A percentile compares a stretch with the other conserved stretches of the same genome.
These are phyloP conservation scores for Raddia guianensis DNA, from an alignment of 176 grass and related monocot species.

Conservation along the genomic window DNA sequence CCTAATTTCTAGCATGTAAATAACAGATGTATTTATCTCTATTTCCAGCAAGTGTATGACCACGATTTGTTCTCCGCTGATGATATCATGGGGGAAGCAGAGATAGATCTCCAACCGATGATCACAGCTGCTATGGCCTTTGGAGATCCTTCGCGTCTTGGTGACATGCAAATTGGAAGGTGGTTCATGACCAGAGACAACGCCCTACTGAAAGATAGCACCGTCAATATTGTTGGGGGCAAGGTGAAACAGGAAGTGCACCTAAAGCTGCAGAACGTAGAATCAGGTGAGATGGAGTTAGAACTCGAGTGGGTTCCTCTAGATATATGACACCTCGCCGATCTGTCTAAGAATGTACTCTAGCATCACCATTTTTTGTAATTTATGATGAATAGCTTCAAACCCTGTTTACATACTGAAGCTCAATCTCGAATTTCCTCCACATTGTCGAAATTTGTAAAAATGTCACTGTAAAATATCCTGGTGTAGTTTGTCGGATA, in stretches of 20 bases:
- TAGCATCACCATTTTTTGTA: slow-evolving; percentile 20
- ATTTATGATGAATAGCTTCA: slow-evolving; percentile 31
- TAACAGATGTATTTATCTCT: slow-evolving; percentile 23
- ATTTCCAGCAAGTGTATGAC: slow-evolving; percentile 90
- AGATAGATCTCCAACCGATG: slow-evolving; percentile 94
- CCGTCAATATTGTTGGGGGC: slow-evolving; percentile 69
- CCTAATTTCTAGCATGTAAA: slow-evolving; percentile 1
- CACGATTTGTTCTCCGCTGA: slow-evolving; percentile 90
- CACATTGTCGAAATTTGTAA: slow-evolving; percentile 33
- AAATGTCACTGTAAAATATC: slow-evolving; percentile 54
- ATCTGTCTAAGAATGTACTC: slow-evolving; percentile 23
- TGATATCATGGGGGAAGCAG: slow-evolving; percentile 98
- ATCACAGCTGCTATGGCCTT: slow-evolving; percentile 90
- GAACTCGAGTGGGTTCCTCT: slow-evolving; percentile 87
- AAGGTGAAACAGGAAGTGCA: slow-evolving; percentile 86
- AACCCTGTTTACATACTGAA: slow-evolving; percentile 1
- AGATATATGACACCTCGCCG: slow-evolving; percentile 44
- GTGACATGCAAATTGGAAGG: slow-evolving; percentile 89
- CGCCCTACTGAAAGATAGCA: slow-evolving; percentile 80
- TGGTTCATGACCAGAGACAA: slow-evolving; percentile 98
- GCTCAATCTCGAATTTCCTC: neutral
- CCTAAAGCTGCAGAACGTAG: slow-evolving; percentile 94
- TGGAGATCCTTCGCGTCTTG: slow-evolving; percentile 65
- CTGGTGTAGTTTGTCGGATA: slow-evolving; percentile 37
- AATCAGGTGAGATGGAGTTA: slow-evolving; percentile 83